Evolutionary conservation across 2,329 filamentous ascomycete species (phyloP).

Genomic region (Fusarium redolens): DNA sequence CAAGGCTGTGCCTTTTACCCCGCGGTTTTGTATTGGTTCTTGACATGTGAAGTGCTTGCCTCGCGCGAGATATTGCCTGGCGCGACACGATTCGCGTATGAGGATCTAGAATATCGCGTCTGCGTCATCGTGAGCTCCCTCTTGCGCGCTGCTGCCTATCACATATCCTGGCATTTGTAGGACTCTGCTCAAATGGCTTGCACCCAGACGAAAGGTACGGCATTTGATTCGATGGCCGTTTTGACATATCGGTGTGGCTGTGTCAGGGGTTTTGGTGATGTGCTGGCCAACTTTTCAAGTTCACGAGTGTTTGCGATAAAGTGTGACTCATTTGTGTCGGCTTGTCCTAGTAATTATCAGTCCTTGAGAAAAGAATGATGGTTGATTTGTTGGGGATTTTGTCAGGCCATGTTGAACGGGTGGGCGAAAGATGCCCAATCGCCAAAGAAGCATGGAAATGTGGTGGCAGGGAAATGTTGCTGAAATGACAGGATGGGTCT

Average conservation of each 20-base stretch:
- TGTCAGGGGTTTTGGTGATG: slow-evolving; percentile 7
- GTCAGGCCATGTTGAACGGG: slow-evolving; percentile 3
- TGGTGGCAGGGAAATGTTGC: slow-evolving; percentile 3
- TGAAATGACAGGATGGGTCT: slow-evolving; percentile 6
- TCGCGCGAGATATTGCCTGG: slow-evolving; percentile 7
- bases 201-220: neutral
- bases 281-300: slow-evolving; percentile 7
- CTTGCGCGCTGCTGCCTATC: slow-evolving; percentile 37
- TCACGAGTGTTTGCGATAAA: neutral
- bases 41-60: slow-evolving; percentile 9
- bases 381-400: neutral
- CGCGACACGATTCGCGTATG: slow-evolving; percentile 6
- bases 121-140: slow-evolving; percentile 16
- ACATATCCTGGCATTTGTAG: slow-evolving; percentile 7
- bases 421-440: slow-evolving; percentile 24
- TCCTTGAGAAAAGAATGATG: neutral
- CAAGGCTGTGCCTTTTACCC: slow-evolving; percentile 15
- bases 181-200: slow-evolving; percentile 11
- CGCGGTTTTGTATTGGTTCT: slow-evolving; percentile 13
- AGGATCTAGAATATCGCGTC: neutral
- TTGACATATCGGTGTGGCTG: slow-evolving; percentile 35
- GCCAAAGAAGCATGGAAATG: slow-evolving; percentile 1
- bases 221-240: slow-evolving; percentile 11
- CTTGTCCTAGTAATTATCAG: neutral
- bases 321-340: slow-evolving; percentile 23